Conservation (phyloP, 192 early-diverging fungal genomes). For the Chytriomyces confervae region DNA sequence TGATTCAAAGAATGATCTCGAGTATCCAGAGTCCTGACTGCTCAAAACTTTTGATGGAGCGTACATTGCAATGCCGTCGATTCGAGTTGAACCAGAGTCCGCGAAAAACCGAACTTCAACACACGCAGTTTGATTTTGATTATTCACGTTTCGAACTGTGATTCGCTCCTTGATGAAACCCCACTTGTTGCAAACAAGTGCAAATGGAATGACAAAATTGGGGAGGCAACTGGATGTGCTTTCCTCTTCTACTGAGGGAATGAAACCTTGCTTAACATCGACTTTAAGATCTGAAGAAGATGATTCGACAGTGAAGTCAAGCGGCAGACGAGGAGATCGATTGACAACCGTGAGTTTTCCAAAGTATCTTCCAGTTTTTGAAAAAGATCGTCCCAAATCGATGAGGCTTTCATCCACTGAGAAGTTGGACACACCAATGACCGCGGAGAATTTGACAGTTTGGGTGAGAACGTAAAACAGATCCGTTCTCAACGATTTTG, state of each 20-base stretch:
- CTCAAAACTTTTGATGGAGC: conserved; percentile 14
- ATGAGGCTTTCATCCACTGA: conserved; percentile 68
- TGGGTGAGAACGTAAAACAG: conserved; percentile 67
- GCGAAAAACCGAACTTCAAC: conserved; percentile 76
- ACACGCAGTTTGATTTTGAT: conserved; percentile 63
- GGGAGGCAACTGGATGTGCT: neutral
- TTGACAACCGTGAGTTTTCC: conserved; percentile 75
- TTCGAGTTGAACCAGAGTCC: conserved; percentile 54
- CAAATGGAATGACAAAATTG: conserved; percentile 58
- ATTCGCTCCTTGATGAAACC: conserved; percentile 70
- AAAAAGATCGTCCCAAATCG: conserved; percentile 67
- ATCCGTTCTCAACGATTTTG: neutral
- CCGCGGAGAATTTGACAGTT: conserved; percentile 78
- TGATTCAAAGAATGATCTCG: conserved; percentile 24
- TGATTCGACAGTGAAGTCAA: conserved; percentile 55
- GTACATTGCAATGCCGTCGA: conserved; percentile 14
- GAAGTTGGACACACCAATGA: conserved; percentile 80
- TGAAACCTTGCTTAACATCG: conserved; percentile 16
- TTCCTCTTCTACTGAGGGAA: conserved; percentile 22
- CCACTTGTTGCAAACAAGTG: conserved; percentile 56
- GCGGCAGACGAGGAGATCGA: conserved; percentile 69
- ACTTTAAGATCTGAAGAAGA: neutral
- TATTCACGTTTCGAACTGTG: conserved; percentile 73
- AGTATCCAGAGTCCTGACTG: conserved; percentile 14
- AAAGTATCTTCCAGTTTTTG: conserved; percentile 55